phyloP scores from a whole-genome alignment of 1,284 basidiomycete species.

The Heterobasidion annosum region DNA sequence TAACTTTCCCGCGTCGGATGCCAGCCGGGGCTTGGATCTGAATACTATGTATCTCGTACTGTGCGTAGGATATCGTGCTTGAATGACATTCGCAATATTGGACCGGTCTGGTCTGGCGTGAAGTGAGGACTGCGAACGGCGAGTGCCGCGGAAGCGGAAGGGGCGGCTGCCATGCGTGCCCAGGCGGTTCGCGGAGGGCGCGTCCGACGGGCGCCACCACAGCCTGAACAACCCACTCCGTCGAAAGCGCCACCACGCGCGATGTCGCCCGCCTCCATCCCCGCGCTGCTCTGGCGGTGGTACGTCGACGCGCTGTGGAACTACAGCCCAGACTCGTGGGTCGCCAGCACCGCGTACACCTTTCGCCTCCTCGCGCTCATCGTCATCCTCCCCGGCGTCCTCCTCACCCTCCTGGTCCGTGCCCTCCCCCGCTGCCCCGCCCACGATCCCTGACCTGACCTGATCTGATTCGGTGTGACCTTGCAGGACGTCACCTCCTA shows the following conservation, averaged over 20 bases:
- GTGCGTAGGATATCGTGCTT: not conserved
- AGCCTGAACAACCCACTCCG: not conserved
- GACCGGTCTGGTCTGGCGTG: not conserved
- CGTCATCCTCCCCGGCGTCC: conserved; percentile 51
- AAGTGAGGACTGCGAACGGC: not conserved
- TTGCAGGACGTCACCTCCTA: conserved; percentile 71
- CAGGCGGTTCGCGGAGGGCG: not conserved
- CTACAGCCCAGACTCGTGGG: conserved; percentile 57
- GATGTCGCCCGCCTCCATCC: conserved; percentile 2
- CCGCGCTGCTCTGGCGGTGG: conserved; percentile 40
- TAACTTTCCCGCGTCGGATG: too few species aligned
- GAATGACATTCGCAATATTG: not conserved
- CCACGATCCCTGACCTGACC: not conserved
- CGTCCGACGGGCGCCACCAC: not conserved
- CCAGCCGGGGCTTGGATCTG: too few species aligned
- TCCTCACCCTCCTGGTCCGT: conserved; percentile 59
- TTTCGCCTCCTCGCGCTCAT: conserved; percentile 59
- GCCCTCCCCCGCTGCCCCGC: not conserved
- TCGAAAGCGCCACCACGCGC: too few species aligned
- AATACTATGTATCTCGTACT: not conserved
- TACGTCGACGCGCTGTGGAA: conserved; percentile 57
- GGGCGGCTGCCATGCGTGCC: too few species aligned
- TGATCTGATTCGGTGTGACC: too few species aligned
- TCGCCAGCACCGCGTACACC: conserved; percentile 51
- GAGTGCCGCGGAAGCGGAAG: not conserved